These are phyloP conservation scores for Tricholomella constricta DNA, from an alignment of 768 basidiomycete species.

Conservation along the genomic window DNA sequence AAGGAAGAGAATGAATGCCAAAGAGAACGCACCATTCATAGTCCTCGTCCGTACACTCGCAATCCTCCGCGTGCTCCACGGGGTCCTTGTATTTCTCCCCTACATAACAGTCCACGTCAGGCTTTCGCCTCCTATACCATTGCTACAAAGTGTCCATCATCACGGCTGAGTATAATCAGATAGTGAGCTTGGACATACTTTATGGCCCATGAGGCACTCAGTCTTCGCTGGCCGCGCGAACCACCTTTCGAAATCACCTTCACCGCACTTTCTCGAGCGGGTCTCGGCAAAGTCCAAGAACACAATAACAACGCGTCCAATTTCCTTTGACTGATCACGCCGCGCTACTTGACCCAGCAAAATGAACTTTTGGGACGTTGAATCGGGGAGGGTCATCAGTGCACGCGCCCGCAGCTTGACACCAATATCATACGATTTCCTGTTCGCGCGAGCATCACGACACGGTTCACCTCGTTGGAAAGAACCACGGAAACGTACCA, in stretches of 20 bases:
- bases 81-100: conserved; percentile 90
- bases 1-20: neutral
- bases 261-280: conserved; percentile 65
- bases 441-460: conserved; percentile 26
- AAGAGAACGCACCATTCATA: conserved; percentile 82
- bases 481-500: conserved; percentile 55
- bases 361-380: conserved; percentile 95
- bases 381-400: conserved; percentile 90
- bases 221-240: conserved; percentile 67
- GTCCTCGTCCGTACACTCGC: conserved; percentile 83
- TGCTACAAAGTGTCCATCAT: conserved; percentile 53
- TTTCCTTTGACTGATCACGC: conserved; percentile 49
- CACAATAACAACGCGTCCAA: conserved; percentile 69
- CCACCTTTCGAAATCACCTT: conserved; percentile 84
- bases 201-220: conserved; percentile 94
- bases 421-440: conserved; percentile 72
- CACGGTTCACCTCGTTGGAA: neutral
- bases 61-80: conserved; percentile 78
- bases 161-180: neutral
- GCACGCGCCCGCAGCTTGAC: conserved; percentile 70
- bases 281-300: conserved; percentile 82
- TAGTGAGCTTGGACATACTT: conserved; percentile 46
- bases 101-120: conserved; percentile 84
- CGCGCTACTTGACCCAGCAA: conserved; percentile 78
- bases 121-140: conserved; percentile 89